These are phyloP conservation scores for Halophytophthora polymorphica DNA, from an alignment of 352 stramenopile genomes.

Conservation along the genomic window DNA sequence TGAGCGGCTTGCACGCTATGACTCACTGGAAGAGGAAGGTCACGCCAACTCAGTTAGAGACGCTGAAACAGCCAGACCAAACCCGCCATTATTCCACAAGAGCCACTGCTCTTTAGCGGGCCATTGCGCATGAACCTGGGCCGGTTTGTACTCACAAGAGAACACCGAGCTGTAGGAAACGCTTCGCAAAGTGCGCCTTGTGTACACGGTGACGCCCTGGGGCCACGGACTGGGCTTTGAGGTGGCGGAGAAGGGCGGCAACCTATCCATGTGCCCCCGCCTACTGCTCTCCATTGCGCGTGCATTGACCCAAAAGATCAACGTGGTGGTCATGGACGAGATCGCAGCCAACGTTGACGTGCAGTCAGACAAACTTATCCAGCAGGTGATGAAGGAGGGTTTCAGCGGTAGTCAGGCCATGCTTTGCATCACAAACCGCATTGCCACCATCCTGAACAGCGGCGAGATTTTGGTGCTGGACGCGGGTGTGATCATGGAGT, in stretches of 20 bases:
- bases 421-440: no score
- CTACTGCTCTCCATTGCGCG: constrained; percentile 95
- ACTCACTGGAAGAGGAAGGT: constrained; percentile 42
- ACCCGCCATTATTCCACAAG: constrained; percentile 71
- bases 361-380: constrained; percentile 42
- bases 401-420: no score
- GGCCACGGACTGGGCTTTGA: constrained; percentile 59
- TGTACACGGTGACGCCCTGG: constrained; percentile 58
- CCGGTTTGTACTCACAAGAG: constrained; percentile 70
- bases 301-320: constrained; percentile 87
- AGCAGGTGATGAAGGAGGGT: no score
- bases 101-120: constrained; percentile 90
- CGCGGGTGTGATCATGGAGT: no score
- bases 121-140: constrained; percentile 89
- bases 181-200: constrained; percentile 41
- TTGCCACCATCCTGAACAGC: no score
- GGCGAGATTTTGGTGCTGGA: no score
- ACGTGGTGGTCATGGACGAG: constrained; percentile 94
- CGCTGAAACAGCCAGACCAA: constrained; percentile 32
- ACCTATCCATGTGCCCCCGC: constrained; percentile 92
- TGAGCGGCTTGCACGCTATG: constrained; percentile 34
- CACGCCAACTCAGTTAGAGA: constrained; percentile 7
- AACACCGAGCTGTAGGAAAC: constrained; percentile 48
- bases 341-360: constrained; percentile 90
- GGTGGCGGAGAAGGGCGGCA: constrained; percentile 86